Base-by-base conservation (phyloP, 352 stramenopile species). In the Phytophthora cactorum region DNA sequence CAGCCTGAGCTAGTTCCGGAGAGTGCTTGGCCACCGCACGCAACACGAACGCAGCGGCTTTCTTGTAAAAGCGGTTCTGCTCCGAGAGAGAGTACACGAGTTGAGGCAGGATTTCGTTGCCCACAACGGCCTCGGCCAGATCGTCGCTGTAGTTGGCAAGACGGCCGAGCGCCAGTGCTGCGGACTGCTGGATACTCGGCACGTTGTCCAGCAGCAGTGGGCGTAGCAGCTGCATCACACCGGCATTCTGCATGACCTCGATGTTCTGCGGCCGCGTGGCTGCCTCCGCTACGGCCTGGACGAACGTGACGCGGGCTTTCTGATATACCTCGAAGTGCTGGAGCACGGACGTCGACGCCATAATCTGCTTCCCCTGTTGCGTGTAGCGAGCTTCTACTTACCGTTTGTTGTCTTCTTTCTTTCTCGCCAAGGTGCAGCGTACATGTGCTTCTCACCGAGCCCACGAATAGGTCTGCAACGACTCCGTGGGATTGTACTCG, bases 61-160 rank as follows among this genome's bases (percentile, higher is more conserved):
- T 98, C 75, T 98, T 98, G 79, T 98, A 98, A 64, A 98, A 98
- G 43, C 95, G 81, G 68, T 98, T 98, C 70, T 98, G 91, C 68
- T 98, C 94, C 38, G 89, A 96, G 5, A 98, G 79, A 27, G 94
- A 98, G 70, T 98, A 98, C 17, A 98, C 95, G n/a, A 98, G 88
- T 62, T 98, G 95, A 17, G 95, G 95, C n/a, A 98, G 78, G 62
- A 98, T 98, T 64, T 98, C 95, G 66, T 98, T 98, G 15, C 91
- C 93, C 6, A 98, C 95, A 3, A 98, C 93, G 0, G 90, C 93
- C 59, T 98, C 95, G 6, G 94, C 95, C 5, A 98, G 78, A 59
- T 98, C 95, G 66, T 98, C 93, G 62, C 86, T 97, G 79, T 98
- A 98, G 79, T 98, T 98, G 41, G 95, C 95, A 12, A 98, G 84